Conservation (phyloP, 2,329 filamentous ascomycete genomes). For the Colletotrichum sojae region DNA sequence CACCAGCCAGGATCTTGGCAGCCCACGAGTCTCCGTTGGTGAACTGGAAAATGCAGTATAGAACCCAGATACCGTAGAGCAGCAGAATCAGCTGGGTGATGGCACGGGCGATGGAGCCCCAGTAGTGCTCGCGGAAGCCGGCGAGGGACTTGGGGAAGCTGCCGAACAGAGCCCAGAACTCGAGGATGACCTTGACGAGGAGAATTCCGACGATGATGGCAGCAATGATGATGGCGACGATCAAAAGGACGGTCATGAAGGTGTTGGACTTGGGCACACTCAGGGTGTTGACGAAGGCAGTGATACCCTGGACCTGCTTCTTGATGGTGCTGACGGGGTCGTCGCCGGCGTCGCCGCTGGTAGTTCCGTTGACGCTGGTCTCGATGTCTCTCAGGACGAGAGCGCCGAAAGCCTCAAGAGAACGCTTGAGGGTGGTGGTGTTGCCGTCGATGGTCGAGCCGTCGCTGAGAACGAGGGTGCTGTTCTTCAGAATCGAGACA, state of each 20-base stretch:
- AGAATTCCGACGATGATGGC: constrained; percentile 88
- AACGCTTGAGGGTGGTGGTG: constrained; percentile 57
- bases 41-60: constrained; percentile 98
- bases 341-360: constrained; percentile 44
- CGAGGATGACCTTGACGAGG: constrained; percentile 91
- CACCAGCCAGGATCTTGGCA: constrained; percentile 84
- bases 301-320: constrained; percentile 78
- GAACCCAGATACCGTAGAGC: constrained; percentile 93
- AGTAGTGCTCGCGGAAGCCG: constrained; percentile 95
- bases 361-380: constrained; percentile 59
- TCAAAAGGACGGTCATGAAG: constrained; percentile 93
- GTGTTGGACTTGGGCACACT: constrained; percentile 90
- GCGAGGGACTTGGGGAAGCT: constrained; percentile 84
- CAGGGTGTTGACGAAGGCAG: constrained; percentile 86
- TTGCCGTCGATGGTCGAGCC: constrained; percentile 62
- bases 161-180: constrained; percentile 91
- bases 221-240: constrained; percentile 90
- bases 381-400: constrained; percentile 69
- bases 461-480: constrained; percentile 80
- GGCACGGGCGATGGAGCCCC: constrained; percentile 90
- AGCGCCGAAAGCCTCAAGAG: constrained; percentile 59
- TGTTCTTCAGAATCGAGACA: constrained; percentile 80
- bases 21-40: constrained; percentile 95
- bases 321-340: constrained; percentile 42
- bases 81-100: constrained; percentile 92